Conservation (phyloP, 148 eudicot species). For the Camellia sinensis region DNA sequence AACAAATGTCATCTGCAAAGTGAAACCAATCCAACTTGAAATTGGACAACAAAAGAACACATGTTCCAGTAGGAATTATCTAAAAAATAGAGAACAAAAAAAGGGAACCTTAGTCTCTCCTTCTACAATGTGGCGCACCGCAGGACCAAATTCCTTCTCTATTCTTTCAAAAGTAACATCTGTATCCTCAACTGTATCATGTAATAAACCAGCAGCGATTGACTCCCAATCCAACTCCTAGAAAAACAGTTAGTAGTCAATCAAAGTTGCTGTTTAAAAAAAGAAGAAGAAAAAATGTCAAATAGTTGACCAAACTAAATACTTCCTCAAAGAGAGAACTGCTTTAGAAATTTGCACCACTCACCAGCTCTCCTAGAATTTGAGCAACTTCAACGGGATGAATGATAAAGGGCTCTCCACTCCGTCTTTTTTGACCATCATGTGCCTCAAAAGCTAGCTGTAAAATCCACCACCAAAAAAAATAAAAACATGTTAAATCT, state of each 20-base stretch:
- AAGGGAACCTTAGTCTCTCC: slow-evolving; percentile 88
- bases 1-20: not conserved
- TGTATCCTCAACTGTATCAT: slow-evolving; percentile 98
- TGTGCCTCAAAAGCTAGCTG: slow-evolving; percentile 98
- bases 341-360: slow-evolving; percentile 25
- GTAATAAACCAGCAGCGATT: slow-evolving; percentile 91
- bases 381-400: slow-evolving; percentile 98
- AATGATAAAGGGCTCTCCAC: slow-evolving; percentile 93
- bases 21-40: not conserved
- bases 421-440: slow-evolving; percentile 90
- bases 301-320: not conserved
- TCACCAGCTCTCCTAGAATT: slow-evolving; percentile 92
- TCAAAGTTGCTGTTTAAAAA: not conserved
- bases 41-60: not conserved
- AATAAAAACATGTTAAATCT: not conserved
- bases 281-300: not conserved
- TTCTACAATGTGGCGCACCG: slow-evolving; percentile 92
- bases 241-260: slow-evolving; percentile 20
- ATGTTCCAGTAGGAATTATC: not conserved
- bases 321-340: not conserved
- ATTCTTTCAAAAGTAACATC: slow-evolving; percentile 77
- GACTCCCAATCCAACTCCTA: slow-evolving; percentile 99
- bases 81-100: not conserved
- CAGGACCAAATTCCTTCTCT: slow-evolving; percentile 75
- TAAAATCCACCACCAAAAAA: slow-evolving; percentile 21